Conservation (phyloP, 345 rosid genomes). For the Camelina laxa region DNA sequence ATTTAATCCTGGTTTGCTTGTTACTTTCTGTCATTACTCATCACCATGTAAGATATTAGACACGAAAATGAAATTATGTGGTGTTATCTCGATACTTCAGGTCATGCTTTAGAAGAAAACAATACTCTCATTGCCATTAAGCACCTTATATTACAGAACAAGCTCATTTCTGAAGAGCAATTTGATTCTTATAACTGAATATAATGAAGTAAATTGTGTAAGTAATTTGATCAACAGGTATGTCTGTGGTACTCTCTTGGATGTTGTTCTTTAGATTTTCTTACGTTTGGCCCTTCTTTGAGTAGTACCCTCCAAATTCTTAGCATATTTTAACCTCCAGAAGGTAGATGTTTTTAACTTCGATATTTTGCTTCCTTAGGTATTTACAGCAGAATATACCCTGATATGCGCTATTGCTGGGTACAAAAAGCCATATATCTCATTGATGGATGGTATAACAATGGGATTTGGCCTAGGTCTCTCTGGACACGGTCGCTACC, state of each 20-base stretch:
- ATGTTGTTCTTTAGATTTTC: neutral
- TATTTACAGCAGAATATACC: constrained; percentile 82
- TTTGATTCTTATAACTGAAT: too few species aligned
- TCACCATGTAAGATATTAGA: neutral
- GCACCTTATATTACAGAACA: too few species aligned
- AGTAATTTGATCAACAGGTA: neutral
- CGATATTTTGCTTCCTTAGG: constrained; percentile 48
- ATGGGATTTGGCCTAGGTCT: constrained; percentile 98
- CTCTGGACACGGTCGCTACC: constrained; percentile 87
- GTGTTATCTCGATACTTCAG: neutral
- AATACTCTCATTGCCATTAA: neutral
- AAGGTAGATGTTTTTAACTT: neutral
- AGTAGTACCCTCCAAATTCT: neutral
- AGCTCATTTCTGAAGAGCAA: too few species aligned
- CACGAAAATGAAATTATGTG: neutral
- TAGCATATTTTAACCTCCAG: neutral
- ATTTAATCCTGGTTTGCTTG: neutral
- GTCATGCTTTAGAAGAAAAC: neutral
- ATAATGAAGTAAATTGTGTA: neutral
- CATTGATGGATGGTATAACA: constrained; percentile 92
- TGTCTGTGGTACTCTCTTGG: neutral
- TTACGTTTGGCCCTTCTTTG: neutral
- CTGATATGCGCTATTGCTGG: constrained; percentile 86
- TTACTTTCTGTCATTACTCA: neutral
- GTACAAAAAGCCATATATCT: constrained; percentile 84